Evolutionary conservation across 306 rosid species (phyloP).

Genomic region (Quercus cerris): DNA sequence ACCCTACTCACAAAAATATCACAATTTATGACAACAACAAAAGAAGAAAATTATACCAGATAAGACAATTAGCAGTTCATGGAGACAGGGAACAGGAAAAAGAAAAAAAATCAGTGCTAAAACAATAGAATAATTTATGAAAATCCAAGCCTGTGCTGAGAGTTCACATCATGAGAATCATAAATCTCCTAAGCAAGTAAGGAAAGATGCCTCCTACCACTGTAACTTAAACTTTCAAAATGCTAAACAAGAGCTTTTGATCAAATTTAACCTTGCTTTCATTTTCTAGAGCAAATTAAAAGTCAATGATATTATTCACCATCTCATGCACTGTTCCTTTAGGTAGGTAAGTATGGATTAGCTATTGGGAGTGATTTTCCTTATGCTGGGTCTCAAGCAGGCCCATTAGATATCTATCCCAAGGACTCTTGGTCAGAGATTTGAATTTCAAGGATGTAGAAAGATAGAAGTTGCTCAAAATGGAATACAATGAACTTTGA

Average conservation of each 20-base stretch:
- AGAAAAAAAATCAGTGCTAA: no score
- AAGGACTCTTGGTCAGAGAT: neutral
- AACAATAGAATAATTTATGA: no score
- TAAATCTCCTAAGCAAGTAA: neutral
- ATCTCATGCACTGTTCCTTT: no score
- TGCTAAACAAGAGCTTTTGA: constrained; percentile 4
- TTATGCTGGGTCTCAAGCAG: no score
- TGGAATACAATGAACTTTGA: no score
- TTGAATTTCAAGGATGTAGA: no score
- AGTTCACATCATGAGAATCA: neutral
- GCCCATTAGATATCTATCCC: neutral
- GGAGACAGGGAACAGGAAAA: no score
- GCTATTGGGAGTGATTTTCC: no score
- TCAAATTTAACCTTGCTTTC: neutral
- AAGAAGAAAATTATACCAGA: neutral
- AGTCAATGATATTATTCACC: neutral
- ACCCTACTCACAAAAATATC: neutral
- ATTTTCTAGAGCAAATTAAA: neutral
- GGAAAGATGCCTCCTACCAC: neutral
- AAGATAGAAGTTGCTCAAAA: no score
- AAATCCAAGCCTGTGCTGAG: no score
- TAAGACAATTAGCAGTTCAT: no score
- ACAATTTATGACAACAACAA: neutral
- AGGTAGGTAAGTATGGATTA: no score
- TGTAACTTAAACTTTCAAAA: neutral